Conservation (phyloP, 2,329 filamentous ascomycete species). For the Monilinia laxa region DNA sequence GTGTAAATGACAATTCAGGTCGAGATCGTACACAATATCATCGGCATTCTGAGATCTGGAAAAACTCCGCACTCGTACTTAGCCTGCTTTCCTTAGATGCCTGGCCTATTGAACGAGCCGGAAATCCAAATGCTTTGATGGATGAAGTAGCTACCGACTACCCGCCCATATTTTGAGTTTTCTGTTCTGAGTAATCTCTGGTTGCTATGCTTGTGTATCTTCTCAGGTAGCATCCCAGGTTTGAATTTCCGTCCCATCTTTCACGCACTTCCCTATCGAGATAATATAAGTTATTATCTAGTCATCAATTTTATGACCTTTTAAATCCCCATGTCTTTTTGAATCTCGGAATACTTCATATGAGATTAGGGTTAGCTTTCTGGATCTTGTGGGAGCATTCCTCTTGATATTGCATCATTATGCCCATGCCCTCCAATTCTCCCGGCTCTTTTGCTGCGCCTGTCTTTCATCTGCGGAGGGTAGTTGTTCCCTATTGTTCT, state of each 20-base stretch:
- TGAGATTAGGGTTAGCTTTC: too few relatives aligned
- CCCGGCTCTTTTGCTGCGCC: too few relatives aligned
- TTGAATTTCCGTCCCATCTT: not conserved
- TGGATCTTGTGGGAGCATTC: too few relatives aligned
- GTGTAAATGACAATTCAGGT: not conserved
- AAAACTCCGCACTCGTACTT: not conserved
- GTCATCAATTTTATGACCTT: too few relatives aligned
- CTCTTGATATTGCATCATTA: too few relatives aligned
- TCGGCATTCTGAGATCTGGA: not conserved
- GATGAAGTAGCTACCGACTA: not conserved
- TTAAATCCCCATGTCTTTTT: too few relatives aligned
- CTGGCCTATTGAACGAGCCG: not conserved
- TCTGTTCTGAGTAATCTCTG: not conserved
- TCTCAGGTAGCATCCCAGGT: not conserved
- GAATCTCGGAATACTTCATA: too few relatives aligned
- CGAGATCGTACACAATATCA: slow-evolving; percentile 3
- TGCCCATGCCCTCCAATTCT: too few relatives aligned
- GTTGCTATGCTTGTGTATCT: not conserved
- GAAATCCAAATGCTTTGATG: not conserved
- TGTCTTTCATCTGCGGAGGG: too few relatives aligned
- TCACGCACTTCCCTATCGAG: too few relatives aligned
- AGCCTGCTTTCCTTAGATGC: not conserved
- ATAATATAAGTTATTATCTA: too few relatives aligned
- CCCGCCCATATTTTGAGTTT: not conserved
- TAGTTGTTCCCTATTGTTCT: too few relatives aligned